Percentiles rank a stretch among this genome's conserved stretches.
Evolutionary conservation across 2,329 filamentous ascomycete species (phyloP).

Genomic region (Colletotrichum eleusines): DNA sequence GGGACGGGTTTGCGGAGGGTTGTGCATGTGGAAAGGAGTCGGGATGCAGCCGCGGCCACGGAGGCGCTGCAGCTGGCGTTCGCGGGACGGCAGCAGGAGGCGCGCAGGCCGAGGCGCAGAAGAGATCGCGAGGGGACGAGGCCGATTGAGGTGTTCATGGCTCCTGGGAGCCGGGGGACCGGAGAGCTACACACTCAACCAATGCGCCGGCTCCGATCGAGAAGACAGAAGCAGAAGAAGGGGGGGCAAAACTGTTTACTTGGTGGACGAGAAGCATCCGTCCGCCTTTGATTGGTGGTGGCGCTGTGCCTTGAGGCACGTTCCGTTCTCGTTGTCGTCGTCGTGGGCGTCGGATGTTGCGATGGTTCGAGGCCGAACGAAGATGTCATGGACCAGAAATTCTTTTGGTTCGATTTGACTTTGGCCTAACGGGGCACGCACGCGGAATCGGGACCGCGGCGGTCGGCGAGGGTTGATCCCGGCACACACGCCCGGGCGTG

Average conservation of each 20-base stretch:
- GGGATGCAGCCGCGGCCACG: neutral
- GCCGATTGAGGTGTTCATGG: conserved; percentile 41
- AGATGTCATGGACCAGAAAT: conserved; percentile 21
- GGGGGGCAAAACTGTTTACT: too few species aligned
- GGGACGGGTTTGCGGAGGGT: conserved; percentile 2
- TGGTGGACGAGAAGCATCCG: neutral
- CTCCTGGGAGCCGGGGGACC: conserved; percentile 18
- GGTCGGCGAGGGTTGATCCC: conserved; percentile 18
- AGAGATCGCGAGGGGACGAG: conserved; percentile 39
- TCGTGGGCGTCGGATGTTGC: conserved; percentile 10
- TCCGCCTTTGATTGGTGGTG: neutral
- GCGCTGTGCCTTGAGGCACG: neutral
- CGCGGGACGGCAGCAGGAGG: conserved; percentile 10
- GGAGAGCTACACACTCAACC: conserved; percentile 27
- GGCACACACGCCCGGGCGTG: conserved; percentile 11
- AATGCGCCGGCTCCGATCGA: conserved; percentile 31
- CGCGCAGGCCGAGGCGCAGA: conserved; percentile 34
- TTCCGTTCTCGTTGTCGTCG: neutral
- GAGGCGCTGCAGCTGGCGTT: neutral
- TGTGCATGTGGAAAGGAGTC: conserved; percentile 31
- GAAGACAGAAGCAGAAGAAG: neutral
- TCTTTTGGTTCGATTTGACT: conserved; percentile 14
- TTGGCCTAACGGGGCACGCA: too few species aligned
- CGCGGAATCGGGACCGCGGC: conserved; percentile 23
- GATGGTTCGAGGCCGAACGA: conserved; percentile 18